Conservation (phyloP, 2,329 filamentous ascomycete genomes). For the Pseudogymnoascus sp. region DNA sequence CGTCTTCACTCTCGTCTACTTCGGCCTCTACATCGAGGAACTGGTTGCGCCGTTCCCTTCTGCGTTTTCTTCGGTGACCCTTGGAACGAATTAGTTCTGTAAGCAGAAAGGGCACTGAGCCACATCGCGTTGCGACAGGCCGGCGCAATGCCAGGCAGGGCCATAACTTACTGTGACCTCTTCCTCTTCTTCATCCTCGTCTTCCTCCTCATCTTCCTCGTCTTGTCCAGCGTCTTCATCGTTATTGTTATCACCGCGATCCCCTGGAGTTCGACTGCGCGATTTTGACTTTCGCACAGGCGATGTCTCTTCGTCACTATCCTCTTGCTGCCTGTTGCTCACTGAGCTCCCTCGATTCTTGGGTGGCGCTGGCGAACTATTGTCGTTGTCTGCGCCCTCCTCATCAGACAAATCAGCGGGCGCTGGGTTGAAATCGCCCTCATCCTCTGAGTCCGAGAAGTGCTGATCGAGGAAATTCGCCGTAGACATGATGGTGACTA, state of each 20-base stretch:
- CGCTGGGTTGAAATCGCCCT: slow-evolving; percentile 82
- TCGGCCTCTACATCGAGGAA: slow-evolving; percentile 98
- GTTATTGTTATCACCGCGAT: slow-evolving; percentile 31
- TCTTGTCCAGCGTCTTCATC: slow-evolving; percentile 43
- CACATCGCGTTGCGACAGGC: slow-evolving; percentile 20
- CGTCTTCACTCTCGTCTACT: slow-evolving; percentile 88
- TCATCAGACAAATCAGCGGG: slow-evolving; percentile 67
- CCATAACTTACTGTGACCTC: slow-evolving; percentile 40
- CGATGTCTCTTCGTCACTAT: slow-evolving; percentile 38
- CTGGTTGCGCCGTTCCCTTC: slow-evolving; percentile 64
- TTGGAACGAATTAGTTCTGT: slow-evolving; percentile 24
- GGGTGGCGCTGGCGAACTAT: slow-evolving; percentile 21
- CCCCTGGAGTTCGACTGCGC: slow-evolving; percentile 27
- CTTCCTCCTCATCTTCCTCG: slow-evolving; percentile 48
- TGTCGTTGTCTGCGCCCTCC: slow-evolving; percentile 40
- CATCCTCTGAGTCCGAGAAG: slow-evolving; percentile 63
- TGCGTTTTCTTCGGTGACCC: slow-evolving; percentile 71
- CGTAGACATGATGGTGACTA: slow-evolving; percentile 8
- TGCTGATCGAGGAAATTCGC: slow-evolving; percentile 15
- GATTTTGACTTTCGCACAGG: slow-evolving; percentile 38
- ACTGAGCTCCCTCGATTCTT: slow-evolving; percentile 23
- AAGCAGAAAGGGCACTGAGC: background rate
- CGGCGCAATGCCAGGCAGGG: background rate
- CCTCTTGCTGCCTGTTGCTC: slow-evolving; percentile 32
- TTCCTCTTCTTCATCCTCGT: slow-evolving; percentile 56